Percentiles rank a stretch among this genome's conserved stretches.
These are phyloP conservation scores for Rhazya stricta DNA, from an alignment of 257 asterid genomes.

Conservation along the genomic window DNA sequence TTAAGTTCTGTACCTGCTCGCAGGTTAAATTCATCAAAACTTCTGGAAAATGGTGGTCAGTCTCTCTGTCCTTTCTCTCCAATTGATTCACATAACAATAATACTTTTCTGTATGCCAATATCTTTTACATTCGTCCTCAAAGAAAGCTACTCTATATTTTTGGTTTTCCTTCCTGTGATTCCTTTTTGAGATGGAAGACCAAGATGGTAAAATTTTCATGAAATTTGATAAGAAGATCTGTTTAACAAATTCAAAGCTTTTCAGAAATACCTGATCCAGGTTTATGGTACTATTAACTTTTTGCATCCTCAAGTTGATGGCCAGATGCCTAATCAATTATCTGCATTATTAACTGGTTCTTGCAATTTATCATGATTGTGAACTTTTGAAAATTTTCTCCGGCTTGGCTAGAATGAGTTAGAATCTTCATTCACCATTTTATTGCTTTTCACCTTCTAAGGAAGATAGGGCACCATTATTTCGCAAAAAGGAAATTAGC, in stretches of 20 bases:
- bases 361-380: not conserved
- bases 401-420: not conserved
- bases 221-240: too few species aligned
- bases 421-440: not conserved
- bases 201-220: not conserved
- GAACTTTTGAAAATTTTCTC: not conserved
- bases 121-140: not conserved
- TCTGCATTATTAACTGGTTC: not conserved
- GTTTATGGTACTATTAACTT: not conserved
- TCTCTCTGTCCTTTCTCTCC: not conserved
- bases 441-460: not conserved
- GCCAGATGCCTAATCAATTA: not conserved
- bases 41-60: conserved; percentile 82
- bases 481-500: not conserved
- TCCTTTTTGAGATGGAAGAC: not conserved
- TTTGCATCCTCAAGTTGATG: not conserved
- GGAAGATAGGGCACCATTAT: not conserved
- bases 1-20: conserved; percentile 90
- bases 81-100: not conserved
- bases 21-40: conserved; percentile 94
- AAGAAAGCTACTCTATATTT: not conserved
- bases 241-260: not conserved
- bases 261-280: not conserved
- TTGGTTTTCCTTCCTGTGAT: not conserved
- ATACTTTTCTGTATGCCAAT: not conserved